These are phyloP conservation scores for Diaporthe sp. DNA, from an alignment of 2,329 filamentous ascomycete species.

Conservation along the genomic window DNA sequence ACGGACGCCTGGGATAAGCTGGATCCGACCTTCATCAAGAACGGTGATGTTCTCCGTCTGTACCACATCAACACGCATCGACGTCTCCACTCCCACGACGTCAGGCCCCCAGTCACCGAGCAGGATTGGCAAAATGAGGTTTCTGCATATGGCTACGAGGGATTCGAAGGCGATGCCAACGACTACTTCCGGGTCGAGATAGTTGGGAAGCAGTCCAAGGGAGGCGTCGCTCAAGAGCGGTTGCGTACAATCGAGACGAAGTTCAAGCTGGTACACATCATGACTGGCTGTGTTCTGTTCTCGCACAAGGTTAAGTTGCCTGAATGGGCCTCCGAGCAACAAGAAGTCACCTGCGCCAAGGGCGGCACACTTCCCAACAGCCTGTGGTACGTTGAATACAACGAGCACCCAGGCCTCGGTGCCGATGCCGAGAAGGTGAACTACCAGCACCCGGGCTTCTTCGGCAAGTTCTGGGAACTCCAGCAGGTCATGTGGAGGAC, in stretches of 20 bases:
- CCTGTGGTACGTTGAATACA: conserved; percentile 95
- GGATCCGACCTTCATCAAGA: conserved; percentile 77
- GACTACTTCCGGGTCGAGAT: conserved; percentile 97
- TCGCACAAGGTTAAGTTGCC: conserved; percentile 99
- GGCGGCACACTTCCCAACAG: conserved; percentile 95
- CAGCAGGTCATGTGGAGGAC: conserved; percentile 99
- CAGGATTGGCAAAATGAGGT: conserved; percentile 96
- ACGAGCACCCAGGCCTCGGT: conserved; percentile 84
- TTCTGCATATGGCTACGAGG: conserved; percentile 96
- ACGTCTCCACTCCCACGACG: conserved; percentile 95
- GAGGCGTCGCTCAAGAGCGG: conserved; percentile 83
- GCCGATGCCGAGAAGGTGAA: conserved; percentile 91
- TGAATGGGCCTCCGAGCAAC: conserved; percentile 97
- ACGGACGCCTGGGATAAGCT: conserved; percentile 86
- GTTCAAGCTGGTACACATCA: conserved; percentile 93
- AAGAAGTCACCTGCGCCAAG: conserved; percentile 97
- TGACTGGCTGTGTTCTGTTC: conserved; percentile 97
- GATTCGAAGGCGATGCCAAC: conserved; percentile 96
- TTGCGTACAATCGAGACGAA: conserved; percentile 96
- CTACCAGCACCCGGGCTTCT: conserved; percentile 93
- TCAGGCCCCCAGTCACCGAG: conserved; percentile 87
- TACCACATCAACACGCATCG: conserved; percentile 89
- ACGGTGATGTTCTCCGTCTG: conserved; percentile 85
- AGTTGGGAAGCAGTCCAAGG: conserved; percentile 87
- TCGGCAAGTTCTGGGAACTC: conserved; percentile 97